Conservation (phyloP, 441 rosid genomes). For the Euphorbia neoarborescens region DNA sequence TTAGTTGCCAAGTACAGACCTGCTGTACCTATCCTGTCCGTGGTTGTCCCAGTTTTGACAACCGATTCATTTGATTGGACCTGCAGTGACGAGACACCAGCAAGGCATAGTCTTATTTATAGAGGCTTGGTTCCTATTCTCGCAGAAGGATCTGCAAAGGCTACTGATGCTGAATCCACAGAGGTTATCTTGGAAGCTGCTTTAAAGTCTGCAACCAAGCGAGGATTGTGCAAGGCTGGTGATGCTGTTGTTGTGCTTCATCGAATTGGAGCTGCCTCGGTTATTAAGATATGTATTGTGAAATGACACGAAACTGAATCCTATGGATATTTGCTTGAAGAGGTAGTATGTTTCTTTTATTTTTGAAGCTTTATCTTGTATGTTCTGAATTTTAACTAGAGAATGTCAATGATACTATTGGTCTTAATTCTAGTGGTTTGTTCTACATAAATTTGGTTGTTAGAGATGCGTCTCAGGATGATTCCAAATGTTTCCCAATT, state of each 20-base stretch:
- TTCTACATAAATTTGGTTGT: too few relatives aligned
- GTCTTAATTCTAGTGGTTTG: too few relatives aligned
- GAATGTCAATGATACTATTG: too few relatives aligned
- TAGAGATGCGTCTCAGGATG: too few relatives aligned
- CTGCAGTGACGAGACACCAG: slow-evolving; percentile 80
- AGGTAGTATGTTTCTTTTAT: too few relatives aligned
- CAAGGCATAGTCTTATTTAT: slow-evolving; percentile 78
- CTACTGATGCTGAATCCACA: slow-evolving; percentile 76
- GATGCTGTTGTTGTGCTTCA: slow-evolving; percentile 84
- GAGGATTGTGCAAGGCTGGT: slow-evolving; percentile 63
- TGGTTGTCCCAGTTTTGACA: slow-evolving; percentile 75
- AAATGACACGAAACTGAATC: too few relatives aligned
- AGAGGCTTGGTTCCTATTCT: slow-evolving; percentile 69
- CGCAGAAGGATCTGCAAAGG: slow-evolving; percentile 77
- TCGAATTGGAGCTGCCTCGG: slow-evolving; percentile 71
- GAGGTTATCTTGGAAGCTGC: too few relatives aligned
- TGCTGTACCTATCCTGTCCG: slow-evolving; percentile 71
- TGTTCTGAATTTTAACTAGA: too few relatives aligned
- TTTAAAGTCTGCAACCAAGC: slow-evolving; percentile 54
- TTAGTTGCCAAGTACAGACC: slow-evolving; percentile 95
- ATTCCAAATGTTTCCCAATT: too few relatives aligned
- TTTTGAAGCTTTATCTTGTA: too few relatives aligned
- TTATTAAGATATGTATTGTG: slow-evolving; percentile 96
- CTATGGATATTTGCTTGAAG: too few relatives aligned
- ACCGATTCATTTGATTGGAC: slow-evolving; percentile 86